These are phyloP conservation scores for Litchi chinensis DNA, from an alignment of 345 rosid genomes.

Conservation along the genomic window DNA sequence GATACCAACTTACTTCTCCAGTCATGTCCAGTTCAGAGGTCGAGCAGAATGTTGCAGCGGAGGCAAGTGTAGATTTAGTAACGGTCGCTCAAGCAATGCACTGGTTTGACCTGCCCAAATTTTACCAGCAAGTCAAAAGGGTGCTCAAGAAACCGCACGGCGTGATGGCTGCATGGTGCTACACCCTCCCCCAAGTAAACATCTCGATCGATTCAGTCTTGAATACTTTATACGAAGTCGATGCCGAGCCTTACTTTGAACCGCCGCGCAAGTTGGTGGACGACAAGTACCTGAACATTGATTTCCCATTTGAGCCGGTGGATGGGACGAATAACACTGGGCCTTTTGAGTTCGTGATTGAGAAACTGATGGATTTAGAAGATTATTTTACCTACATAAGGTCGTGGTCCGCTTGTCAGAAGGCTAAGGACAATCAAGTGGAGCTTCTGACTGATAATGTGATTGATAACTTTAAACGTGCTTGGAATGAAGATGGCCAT, in stretches of 20 bases:
- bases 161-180: slow-evolving; percentile 84
- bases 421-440: slow-evolving; percentile 60
- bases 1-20: slow-evolving; percentile 61
- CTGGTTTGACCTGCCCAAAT: slow-evolving; percentile 64
- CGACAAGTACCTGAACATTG: slow-evolving; percentile 46
- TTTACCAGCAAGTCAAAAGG: slow-evolving; percentile 62
- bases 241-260: slow-evolving; percentile 55
- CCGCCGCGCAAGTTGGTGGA: slow-evolving; percentile 61
- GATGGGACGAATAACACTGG: slow-evolving; percentile 50
- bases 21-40: slow-evolving; percentile 45
- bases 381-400: slow-evolving; percentile 55
- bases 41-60: slow-evolving; percentile 36
- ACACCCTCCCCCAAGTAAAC: slow-evolving; percentile 63
- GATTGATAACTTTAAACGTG: slow-evolving; percentile 40
- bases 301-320: slow-evolving; percentile 74
- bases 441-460: slow-evolving; percentile 56
- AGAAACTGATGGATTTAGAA: slow-evolving; percentile 57
- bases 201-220: slow-evolving; percentile 53
- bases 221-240: slow-evolving; percentile 44
- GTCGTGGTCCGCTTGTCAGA: slow-evolving; percentile 75
- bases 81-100: slow-evolving; percentile 82
- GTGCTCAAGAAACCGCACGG: slow-evolving; percentile 79
- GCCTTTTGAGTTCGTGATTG: slow-evolving; percentile 58
- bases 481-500: slow-evolving; percentile 56
- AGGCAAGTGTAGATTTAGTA: slow-evolving; percentile 62